phyloP scores from a whole-genome alignment of 208 protist genomes.

The Wallacemonas collosoma region DNA sequence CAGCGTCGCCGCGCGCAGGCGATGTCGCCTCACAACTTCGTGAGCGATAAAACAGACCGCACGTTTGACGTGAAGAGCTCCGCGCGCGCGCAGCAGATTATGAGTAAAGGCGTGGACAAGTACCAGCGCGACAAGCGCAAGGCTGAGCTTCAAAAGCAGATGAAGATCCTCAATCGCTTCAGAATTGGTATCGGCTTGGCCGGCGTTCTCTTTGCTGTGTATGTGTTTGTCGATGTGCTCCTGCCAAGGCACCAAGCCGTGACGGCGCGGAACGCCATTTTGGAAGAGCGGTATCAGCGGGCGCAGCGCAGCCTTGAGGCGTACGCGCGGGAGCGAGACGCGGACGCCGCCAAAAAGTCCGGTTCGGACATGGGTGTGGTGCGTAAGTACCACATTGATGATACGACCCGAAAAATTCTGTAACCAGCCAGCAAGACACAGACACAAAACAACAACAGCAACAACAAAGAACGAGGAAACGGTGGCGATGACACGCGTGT shows the following conservation, averaged over 20 bases:
- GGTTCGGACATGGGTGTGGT: constrained; percentile 7
- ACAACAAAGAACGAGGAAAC: too few species aligned
- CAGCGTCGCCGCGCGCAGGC: constrained; percentile 61
- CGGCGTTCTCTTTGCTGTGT: constrained; percentile 44
- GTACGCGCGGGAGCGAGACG: constrained; percentile 12
- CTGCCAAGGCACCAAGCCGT: constrained; percentile 75
- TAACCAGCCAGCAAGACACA: not conserved
- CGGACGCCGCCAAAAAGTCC: not conserved
- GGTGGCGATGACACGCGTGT: not conserved
- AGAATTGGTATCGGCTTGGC: constrained; percentile 44
- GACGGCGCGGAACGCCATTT: constrained; percentile 52
- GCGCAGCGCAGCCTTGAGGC: constrained; percentile 49
- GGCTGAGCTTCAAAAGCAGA: constrained; percentile 52
- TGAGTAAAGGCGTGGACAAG: constrained; percentile 66
- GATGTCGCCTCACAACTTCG: constrained; percentile 43
- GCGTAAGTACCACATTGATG: constrained; percentile 12
- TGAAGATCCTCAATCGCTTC: constrained; percentile 52
- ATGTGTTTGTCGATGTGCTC: constrained; percentile 51
- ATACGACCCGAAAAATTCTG: not conserved
- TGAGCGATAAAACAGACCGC: constrained; percentile 38
- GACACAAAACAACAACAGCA: not conserved
- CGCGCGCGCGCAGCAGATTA: constrained; percentile 82
- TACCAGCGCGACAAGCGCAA: constrained; percentile 68
- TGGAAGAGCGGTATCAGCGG: constrained; percentile 68
- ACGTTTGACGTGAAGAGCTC: constrained; percentile 84